Conservation (phyloP, 306 rosid species). For the Rosa persica region DNA sequence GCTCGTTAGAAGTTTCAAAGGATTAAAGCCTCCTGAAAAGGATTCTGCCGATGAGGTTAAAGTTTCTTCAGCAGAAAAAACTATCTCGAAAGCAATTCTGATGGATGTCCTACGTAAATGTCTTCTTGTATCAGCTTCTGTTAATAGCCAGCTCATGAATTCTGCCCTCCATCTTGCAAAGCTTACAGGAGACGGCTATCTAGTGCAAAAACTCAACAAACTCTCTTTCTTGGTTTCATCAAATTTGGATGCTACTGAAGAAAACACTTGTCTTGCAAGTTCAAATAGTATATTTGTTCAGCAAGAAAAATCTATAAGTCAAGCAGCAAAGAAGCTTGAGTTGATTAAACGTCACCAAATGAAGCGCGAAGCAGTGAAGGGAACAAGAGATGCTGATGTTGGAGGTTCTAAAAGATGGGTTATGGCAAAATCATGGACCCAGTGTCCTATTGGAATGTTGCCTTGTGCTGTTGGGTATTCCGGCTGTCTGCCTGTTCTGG, state of each 20-base stretch:
- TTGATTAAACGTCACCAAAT: constrained; percentile 44
- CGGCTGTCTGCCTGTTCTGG: constrained; percentile 64
- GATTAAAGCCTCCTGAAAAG: constrained; percentile 25
- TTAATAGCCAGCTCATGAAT: constrained; percentile 60
- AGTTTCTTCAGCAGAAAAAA: constrained; percentile 34
- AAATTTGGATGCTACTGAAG: constrained; percentile 34
- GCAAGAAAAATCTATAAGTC: constrained; percentile 48
- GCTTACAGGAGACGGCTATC: constrained; percentile 45
- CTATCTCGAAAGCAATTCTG: constrained; percentile 46
- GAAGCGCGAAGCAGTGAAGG: constrained; percentile 32
- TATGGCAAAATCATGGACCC: constrained; percentile 69
- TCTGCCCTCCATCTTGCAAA: constrained; percentile 57
- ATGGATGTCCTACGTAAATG: constrained; percentile 60
- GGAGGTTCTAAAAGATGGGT: constrained; percentile 52
- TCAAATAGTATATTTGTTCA: constrained; percentile 34
- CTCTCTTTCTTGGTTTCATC: constrained; percentile 41
- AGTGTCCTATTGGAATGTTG: constrained; percentile 92
- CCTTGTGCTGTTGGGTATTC: constrained; percentile 65
- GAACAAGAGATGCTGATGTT: constrained; percentile 24
- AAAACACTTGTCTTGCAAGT: constrained; percentile 25
- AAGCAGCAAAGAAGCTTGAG: constrained; percentile 62
- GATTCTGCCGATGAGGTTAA: constrained; percentile 14
- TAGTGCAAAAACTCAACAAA: constrained; percentile 49
- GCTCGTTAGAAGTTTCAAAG: constrained; percentile 57
- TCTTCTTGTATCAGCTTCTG: constrained; percentile 53